phyloP scores from a whole-genome alignment of 2,329 filamentous ascomycete species.

The Botrytis sinoallii region DNA sequence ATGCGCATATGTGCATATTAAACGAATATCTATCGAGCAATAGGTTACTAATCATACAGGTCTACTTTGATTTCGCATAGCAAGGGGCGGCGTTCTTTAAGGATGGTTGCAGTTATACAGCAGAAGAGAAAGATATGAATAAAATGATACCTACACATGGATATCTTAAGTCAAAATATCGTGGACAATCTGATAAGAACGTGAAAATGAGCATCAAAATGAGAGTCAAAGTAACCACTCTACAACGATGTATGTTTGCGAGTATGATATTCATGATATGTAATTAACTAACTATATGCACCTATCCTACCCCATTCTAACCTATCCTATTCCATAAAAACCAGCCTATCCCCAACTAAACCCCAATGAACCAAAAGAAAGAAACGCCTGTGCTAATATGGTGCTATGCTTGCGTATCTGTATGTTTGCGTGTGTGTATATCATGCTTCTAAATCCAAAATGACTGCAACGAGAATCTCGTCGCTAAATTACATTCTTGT shows the following conservation, averaged over 20 bases:
- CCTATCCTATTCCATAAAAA: not conserved
- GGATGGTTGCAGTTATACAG: not conserved
- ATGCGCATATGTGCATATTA: not conserved
- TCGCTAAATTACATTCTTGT: conserved; percentile 1
- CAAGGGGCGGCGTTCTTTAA: not conserved
- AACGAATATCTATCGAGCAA: not conserved
- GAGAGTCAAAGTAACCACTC: not conserved
- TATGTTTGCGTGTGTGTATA: not conserved
- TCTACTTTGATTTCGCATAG: not conserved
- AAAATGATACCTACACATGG: not conserved
- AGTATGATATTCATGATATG: not conserved
- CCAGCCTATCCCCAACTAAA: not conserved
- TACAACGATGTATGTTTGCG: not conserved
- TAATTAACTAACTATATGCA: not conserved
- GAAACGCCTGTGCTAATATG: not conserved
- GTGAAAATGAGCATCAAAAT: not conserved
- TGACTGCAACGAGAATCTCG: not conserved
- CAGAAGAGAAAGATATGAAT: not conserved
- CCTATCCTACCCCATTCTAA: not conserved
- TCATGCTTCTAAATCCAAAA: not conserved
- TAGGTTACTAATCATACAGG: not conserved
- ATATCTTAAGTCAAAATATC: not conserved
- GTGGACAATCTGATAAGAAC: not conserved
- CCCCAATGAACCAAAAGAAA: not conserved
- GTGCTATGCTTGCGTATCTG: not conserved